Percentiles rank a stretch among this genome's conserved stretches.
Evolutionary conservation across 306 rosid genomes (phyloP).

Genomic region (Myrica gale): DNA sequence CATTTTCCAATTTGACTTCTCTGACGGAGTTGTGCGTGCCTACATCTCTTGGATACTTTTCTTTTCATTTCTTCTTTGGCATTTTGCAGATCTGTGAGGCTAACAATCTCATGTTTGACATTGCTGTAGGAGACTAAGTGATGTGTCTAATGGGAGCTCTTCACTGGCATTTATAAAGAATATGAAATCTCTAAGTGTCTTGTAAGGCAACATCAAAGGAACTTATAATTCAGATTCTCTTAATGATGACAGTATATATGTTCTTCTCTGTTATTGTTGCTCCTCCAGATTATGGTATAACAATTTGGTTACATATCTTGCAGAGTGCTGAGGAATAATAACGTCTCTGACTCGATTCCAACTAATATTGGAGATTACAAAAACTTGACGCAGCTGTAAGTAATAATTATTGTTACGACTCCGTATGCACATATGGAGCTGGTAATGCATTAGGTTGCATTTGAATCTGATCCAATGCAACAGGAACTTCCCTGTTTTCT

Average conservation of each 20-base stretch:
- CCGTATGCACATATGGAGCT: background rate
- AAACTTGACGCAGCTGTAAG: slow-evolving; percentile 56
- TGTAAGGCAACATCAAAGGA: slow-evolving; percentile 44
- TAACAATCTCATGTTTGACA: slow-evolving; percentile 31
- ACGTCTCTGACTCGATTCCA: slow-evolving; percentile 66
- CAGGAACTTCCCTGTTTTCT: background rate
- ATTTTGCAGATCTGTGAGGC: slow-evolving; percentile 5
- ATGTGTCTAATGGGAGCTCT: slow-evolving; percentile 66
- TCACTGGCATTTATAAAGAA: slow-evolving; percentile 58
- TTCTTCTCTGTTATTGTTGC: background rate
- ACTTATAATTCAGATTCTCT: slow-evolving; percentile 14
- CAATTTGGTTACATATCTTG: slow-evolving; percentile 26
- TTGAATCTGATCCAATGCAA: background rate
- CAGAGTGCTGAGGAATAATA: slow-evolving; percentile 72
- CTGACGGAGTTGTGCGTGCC: slow-evolving; percentile 62
- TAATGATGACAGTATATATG: background rate
- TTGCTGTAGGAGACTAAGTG: slow-evolving; percentile 52
- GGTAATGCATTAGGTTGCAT: slow-evolving; percentile 3
- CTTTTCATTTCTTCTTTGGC: background rate
- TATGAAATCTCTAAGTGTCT: slow-evolving; percentile 55
- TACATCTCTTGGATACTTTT: slow-evolving; percentile 14
- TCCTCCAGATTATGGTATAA: slow-evolving; percentile 21
- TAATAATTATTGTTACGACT: slow-evolving; percentile 15
- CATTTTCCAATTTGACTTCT: slow-evolving; percentile 68
- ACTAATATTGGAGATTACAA: slow-evolving; percentile 53